phyloP scores from a whole-genome alignment of 2,329 filamentous ascomycete genomes.

The Fusarium chuoi region DNA sequence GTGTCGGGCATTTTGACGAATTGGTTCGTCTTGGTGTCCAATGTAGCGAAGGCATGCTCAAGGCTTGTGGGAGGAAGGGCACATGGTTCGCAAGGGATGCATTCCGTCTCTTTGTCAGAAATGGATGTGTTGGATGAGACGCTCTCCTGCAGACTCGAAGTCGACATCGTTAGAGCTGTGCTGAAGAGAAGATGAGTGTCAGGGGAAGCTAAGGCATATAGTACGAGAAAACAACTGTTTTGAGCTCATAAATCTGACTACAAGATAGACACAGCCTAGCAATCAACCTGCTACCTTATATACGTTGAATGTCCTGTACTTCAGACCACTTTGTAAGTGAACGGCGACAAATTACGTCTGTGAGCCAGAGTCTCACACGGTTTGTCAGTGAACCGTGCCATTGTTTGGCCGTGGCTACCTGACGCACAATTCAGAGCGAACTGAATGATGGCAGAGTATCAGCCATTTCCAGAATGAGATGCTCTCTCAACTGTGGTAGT shows the following conservation, averaged over 20 bases:
- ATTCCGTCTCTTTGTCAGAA: not conserved
- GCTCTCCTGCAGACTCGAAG: not conserved
- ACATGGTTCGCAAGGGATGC: not conserved
- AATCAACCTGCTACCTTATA: not conserved
- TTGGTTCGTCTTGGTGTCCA: not conserved
- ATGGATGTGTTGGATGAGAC: not conserved
- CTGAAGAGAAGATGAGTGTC: not conserved
- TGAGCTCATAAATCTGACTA: not conserved
- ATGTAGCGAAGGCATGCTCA: not conserved
- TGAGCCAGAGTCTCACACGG: not conserved
- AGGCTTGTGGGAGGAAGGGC: not conserved
- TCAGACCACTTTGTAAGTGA: not conserved
- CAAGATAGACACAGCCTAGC: not conserved
- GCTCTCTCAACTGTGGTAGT: not conserved
- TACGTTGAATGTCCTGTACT: not conserved
- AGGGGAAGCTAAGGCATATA: not conserved
- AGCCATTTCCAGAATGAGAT: not conserved
- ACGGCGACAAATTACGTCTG: not conserved
- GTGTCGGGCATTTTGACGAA: not conserved
- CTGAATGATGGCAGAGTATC: not conserved
- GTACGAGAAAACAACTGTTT: not conserved
- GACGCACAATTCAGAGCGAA: not conserved
- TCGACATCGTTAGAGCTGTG: not conserved
- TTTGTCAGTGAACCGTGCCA: not conserved
- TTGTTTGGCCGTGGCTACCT: not conserved